These are phyloP conservation scores for Daldinia childiae DNA, from an alignment of 495 filamentous ascomycete species.

Conservation along the genomic window DNA sequence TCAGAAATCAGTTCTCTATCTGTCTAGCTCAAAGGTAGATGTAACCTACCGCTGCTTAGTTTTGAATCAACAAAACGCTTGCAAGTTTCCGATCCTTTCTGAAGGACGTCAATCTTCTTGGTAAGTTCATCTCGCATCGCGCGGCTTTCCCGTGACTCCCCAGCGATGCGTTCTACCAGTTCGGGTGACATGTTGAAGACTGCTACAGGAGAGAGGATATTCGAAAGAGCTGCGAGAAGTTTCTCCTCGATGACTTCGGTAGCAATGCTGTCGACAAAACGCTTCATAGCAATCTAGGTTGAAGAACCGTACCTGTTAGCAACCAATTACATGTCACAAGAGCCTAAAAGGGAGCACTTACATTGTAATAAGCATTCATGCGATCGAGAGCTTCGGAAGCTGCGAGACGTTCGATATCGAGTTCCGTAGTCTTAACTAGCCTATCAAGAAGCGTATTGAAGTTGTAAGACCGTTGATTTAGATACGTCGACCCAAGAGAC, in stretches of 20 bases:
- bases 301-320: slow-evolving; percentile 26
- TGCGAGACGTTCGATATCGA: slow-evolving; percentile 53
- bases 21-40: background rate
- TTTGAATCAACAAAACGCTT: slow-evolving; percentile 50
- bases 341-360: slow-evolving; percentile 35
- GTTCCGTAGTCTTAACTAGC: slow-evolving; percentile 39
- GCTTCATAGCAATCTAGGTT: slow-evolving; percentile 65
- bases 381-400: slow-evolving; percentile 59
- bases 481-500: background rate
- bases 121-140: slow-evolving; percentile 59
- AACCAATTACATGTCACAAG: background rate
- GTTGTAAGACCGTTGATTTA: slow-evolving; percentile 11
- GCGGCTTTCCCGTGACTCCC: slow-evolving; percentile 62
- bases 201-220: slow-evolving; percentile 48
- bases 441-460: slow-evolving; percentile 42
- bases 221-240: slow-evolving; percentile 58
- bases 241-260: slow-evolving; percentile 68
- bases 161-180: slow-evolving; percentile 63
- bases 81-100: slow-evolving; percentile 59
- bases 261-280: slow-evolving; percentile 70
- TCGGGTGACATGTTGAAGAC: slow-evolving; percentile 39
- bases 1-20: background rate
- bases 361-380: slow-evolving; percentile 64
- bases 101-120: slow-evolving; percentile 62
- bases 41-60: slow-evolving; percentile 21